These are phyloP conservation scores for Holtermannia corniformis DNA, from an alignment of 768 basidiomycete genomes.

Conservation along the genomic window DNA sequence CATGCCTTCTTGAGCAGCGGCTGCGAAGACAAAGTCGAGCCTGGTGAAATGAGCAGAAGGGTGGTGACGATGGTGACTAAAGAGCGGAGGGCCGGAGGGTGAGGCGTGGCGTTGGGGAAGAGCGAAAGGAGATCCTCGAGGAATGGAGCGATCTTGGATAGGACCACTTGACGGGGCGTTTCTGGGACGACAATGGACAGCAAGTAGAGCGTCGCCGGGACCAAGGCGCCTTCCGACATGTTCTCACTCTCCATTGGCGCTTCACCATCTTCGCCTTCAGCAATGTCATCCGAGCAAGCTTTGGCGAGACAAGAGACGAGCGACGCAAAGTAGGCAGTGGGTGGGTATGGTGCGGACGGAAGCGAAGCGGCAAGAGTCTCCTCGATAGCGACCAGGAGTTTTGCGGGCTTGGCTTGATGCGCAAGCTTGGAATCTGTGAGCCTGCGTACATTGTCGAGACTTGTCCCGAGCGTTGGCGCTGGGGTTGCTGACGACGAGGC, in stretches of 20 bases:
- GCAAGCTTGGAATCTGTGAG: constrained; percentile 69
- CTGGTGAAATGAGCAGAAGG: constrained; percentile 61
- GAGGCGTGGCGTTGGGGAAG: constrained; percentile 66
- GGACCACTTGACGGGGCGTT: constrained; percentile 69
- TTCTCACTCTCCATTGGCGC: constrained; percentile 39
- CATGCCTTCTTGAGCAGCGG: constrained; percentile 64
- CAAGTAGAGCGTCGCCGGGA: constrained; percentile 78
- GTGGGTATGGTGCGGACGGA: constrained; percentile 46
- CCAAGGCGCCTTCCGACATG: constrained; percentile 57
- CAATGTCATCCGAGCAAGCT: constrained; percentile 28
- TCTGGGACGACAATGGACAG: constrained; percentile 66
- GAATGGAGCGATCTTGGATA: constrained; percentile 61
- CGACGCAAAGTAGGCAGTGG: constrained; percentile 93
- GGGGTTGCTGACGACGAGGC: neutral
- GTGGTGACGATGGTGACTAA: constrained; percentile 67
- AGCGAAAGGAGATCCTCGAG: constrained; percentile 67
- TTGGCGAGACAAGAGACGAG: constrained; percentile 35
- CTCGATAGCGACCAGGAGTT: constrained; percentile 74
- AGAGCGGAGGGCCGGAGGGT: constrained; percentile 57
- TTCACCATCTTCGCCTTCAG: constrained; percentile 45
- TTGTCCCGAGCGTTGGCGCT: constrained; percentile 16
- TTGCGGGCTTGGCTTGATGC: constrained; percentile 83
- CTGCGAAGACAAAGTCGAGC: constrained; percentile 55
- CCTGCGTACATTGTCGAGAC: constrained; percentile 71
- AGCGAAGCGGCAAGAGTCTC: constrained; percentile 42